Evolutionary conservation across 306 rosid species (phyloP).

Genomic region (Quercus agrifolia): DNA sequence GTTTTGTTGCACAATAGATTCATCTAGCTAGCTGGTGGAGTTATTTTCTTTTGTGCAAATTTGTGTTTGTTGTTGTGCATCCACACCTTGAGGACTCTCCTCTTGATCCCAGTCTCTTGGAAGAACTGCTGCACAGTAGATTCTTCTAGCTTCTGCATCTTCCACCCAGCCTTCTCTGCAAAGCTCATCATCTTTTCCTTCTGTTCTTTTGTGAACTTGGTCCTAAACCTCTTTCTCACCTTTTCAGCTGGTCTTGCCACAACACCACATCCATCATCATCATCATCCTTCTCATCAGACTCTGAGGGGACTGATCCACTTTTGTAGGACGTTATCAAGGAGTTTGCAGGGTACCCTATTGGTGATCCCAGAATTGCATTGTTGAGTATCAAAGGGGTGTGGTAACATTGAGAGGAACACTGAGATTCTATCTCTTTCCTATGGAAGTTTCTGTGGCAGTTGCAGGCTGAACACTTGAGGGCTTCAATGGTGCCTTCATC

Average conservation of each 20-base stretch:
- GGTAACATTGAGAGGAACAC: constrained; percentile 1
- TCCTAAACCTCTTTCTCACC: constrained; percentile 52
- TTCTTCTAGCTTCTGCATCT: constrained; percentile 48
- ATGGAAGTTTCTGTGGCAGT: constrained; percentile 59
- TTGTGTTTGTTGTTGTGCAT: constrained; percentile 64
- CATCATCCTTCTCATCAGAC: constrained; percentile 27
- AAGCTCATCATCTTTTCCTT: constrained; percentile 54
- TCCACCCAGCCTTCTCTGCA: constrained; percentile 60
- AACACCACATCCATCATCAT: constrained; percentile 3
- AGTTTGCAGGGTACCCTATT: neutral
- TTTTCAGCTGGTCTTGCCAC: constrained; percentile 20
- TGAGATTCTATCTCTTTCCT: constrained; percentile 36
- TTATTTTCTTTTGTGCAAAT: constrained; percentile 24
- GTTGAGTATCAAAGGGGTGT: constrained; percentile 17
- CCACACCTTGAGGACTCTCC: constrained; percentile 65
- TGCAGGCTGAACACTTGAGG: constrained; percentile 49
- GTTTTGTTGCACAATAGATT: too few relatives aligned
- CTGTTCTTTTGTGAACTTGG: constrained; percentile 60
- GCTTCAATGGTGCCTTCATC: constrained; percentile 41
- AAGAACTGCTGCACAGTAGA: constrained; percentile 44
- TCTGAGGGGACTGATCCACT: constrained; percentile 42
- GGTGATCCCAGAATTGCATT: neutral
- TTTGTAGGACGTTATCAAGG: constrained; percentile 27
- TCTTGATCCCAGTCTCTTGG: constrained; percentile 52
- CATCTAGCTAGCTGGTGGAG: constrained; percentile 10